A percentile compares a stretch with the other conserved stretches of the same genome.
These are phyloP conservation scores for Tylopilus balloui DNA, from an alignment of 768 basidiomycete species.

Conservation along the genomic window DNA sequence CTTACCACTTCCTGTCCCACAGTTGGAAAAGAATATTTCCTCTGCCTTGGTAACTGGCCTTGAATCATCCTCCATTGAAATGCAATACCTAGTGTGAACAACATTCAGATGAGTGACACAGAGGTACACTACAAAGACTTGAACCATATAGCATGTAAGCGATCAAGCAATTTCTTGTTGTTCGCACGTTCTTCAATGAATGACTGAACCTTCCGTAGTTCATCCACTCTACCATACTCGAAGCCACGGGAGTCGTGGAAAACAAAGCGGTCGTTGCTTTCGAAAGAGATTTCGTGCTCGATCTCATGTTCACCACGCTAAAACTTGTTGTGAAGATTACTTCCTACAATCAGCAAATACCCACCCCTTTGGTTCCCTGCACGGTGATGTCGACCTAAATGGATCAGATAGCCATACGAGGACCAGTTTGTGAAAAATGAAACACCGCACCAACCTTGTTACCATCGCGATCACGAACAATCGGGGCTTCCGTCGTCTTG, in stretches of 20 bases:
- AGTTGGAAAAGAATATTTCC: no score
- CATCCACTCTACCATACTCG: slow-evolving; percentile 31
- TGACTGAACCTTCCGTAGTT: no score
- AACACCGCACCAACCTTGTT: no score
- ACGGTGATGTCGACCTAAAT: slow-evolving; percentile 1
- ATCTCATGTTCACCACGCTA: slow-evolving; percentile 13
- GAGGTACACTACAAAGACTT: not conserved
- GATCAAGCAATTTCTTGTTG: slow-evolving; percentile 37
- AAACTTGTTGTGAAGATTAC: no score
- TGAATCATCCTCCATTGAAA: no score
- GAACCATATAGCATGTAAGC: no score
- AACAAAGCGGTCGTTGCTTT: slow-evolving; percentile 31
- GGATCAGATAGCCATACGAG: not conserved
- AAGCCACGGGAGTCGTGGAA: slow-evolving; percentile 43
- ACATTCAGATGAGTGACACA: slow-evolving; percentile 5
- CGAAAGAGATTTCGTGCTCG: slow-evolving; percentile 15
- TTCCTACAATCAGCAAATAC: no score
- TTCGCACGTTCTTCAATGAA: slow-evolving; percentile 30
- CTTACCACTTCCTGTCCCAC: no score
- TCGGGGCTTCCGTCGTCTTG: slow-evolving; percentile 32
- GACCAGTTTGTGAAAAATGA: no score
- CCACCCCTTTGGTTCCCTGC: not conserved
- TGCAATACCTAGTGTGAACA: no score
- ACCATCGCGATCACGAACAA: slow-evolving; percentile 20
- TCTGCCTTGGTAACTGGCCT: not conserved